Conservation (phyloP, 1,284 basidiomycete genomes). For the Trichosporon inkin region DNA sequence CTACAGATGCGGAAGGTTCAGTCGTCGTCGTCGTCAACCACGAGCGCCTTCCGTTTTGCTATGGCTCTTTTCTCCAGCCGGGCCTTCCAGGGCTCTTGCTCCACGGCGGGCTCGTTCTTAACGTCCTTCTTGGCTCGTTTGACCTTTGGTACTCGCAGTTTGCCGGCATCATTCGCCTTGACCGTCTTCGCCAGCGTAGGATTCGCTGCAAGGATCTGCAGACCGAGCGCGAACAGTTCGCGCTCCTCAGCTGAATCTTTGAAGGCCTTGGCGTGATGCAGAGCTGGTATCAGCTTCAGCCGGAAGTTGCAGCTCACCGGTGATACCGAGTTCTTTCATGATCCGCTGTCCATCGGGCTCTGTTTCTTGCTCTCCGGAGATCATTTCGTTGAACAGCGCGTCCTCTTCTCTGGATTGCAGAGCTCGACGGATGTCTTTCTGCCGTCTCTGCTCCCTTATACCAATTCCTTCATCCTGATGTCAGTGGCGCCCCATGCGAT, state of each 20-base stretch:
- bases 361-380: constrained; percentile 5
- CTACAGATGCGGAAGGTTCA: not conserved
- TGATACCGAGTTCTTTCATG: constrained; percentile 27
- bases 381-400: constrained; percentile 14
- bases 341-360: constrained; percentile 25
- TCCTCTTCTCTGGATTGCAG: not conserved
- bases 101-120: not conserved
- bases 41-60: not conserved
- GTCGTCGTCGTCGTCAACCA: constrained; percentile 2
- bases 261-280: constrained; percentile 36
- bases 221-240: constrained; percentile 39
- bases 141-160: constrained; percentile 13
- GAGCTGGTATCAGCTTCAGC: constrained; percentile 4
- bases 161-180: constrained; percentile 41
- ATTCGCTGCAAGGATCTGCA: constrained; percentile 26
- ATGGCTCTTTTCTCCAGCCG: not conserved
- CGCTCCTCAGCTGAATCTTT: constrained; percentile 40
- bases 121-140: not conserved
- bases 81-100: constrained; percentile 8
- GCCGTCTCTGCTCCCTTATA: constrained; percentile 20
- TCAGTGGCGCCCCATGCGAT: not conserved
- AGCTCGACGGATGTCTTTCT: constrained; percentile 17
- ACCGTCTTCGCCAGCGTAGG: constrained; percentile 25
- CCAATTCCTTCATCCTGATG: constrained; percentile 2
- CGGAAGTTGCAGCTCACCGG: constrained; percentile 17